phyloP scores from a whole-genome alignment of 495 filamentous ascomycete species.

The Glarea lozoyensis region DNA sequence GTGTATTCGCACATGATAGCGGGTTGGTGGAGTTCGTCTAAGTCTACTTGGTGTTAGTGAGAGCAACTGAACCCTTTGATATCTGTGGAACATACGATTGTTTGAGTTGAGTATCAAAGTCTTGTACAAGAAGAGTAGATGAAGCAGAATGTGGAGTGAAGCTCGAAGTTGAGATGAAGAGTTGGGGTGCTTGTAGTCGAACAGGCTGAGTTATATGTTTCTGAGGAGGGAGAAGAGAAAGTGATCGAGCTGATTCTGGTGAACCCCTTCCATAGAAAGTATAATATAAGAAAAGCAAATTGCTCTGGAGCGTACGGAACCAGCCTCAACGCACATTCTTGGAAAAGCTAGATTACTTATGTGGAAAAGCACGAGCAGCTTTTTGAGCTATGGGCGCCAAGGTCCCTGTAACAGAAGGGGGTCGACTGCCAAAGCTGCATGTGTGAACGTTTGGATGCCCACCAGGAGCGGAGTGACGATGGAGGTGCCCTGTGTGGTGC shows the following conservation, averaged over 20 bases:
- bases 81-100: background rate
- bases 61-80: background rate
- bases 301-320: background rate
- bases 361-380: background rate
- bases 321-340: background rate
- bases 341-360: background rate
- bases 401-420: too few species aligned
- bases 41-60: background rate
- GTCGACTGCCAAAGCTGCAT: too few species aligned
- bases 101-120: too few species aligned
- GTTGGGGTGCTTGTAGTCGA: background rate
- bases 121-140: too few species aligned
- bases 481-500: too few species aligned
- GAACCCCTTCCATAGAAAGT: background rate
- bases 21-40: background rate
- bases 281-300: background rate
- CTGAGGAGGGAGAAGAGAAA: background rate
- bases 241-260: background rate
- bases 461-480: too few species aligned
- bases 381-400: background rate
- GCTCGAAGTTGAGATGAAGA: background rate
- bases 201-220: background rate
- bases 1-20: constrained; percentile 66
- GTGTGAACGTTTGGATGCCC: too few species aligned
- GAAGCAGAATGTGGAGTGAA: background rate